Base-by-base conservation (phyloP, 495 filamentous ascomycete genomes). In the Penicillium goetzii region DNA sequence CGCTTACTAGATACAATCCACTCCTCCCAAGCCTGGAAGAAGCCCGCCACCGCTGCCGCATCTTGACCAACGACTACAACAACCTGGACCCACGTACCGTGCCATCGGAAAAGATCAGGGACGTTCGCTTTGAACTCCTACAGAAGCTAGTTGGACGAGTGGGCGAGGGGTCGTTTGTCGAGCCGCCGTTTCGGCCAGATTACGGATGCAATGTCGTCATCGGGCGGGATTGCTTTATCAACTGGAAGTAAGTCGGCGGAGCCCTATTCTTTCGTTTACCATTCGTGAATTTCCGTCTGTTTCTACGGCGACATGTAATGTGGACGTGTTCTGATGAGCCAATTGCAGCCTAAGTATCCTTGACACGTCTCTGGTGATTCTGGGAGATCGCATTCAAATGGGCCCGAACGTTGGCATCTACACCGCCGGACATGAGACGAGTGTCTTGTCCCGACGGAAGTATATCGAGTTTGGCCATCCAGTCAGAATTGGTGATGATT, bases 401-500 rank as follows among this genome's bases (percentile, higher is more conserved):
- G 92, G 89, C 0, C 88, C 91, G 0, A 89, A 89, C 66, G 88
- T 91, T 25, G 62, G 76, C 40, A 86, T 94, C 64, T 90, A 81
- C 66, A 77, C 80, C 19, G 90, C 80, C 0, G 84, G 83, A 0
- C 91, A 95, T 70, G 88, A 92, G 57, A 88, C 89, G 0, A 76
- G 76, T 8, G 63, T 90, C 4, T 80, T 89, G 21, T 88, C 90
- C 59, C 88, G 91, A 0, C 84, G 83, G 7, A 76, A 82, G 49
- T 89, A 89, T 0, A 86, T 90, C 0, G 92, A 96, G 73, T 71
- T 71, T 11, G 91, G 91, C 1, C 84, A 82, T 58, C 85, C 88
- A 14, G 88, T 96, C 54, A 78, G 70, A 2, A 85, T 96, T 56
- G 90, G 86, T 0, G 88, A 92, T 62, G 91, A 95, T 70, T 92